Conservation (phyloP, 2,329 filamentous ascomycete genomes). For the Stachybotrys echinatus region DNA sequence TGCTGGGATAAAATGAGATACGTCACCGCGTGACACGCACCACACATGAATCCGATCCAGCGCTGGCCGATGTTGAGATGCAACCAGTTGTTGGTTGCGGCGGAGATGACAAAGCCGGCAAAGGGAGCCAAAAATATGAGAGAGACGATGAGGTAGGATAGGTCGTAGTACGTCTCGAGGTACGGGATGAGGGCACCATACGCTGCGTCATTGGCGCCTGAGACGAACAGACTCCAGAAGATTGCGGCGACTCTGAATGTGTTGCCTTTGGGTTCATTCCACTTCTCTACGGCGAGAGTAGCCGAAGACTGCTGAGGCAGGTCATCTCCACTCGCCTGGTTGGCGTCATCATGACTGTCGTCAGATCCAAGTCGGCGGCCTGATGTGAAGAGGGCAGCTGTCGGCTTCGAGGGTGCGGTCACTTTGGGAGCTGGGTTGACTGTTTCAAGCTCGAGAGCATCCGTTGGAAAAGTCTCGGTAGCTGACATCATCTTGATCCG, state of each 20-base stretch:
- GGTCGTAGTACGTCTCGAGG: conserved; percentile 46
- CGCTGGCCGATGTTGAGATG: conserved; percentile 21
- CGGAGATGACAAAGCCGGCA: conserved; percentile 57
- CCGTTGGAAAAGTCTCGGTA: neutral
- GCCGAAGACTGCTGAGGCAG: neutral
- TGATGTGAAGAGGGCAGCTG: neutral
- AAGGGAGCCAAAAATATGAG: conserved; percentile 63
- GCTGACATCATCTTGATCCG: too few species aligned
- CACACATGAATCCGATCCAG: conserved; percentile 58
- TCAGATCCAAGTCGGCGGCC: neutral
- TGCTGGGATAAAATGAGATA: conserved; percentile 60
- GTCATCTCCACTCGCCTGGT: neutral
- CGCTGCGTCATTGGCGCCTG: conserved; percentile 54
- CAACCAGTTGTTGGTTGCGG: conserved; percentile 52
- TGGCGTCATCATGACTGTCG: neutral
- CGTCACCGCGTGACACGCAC: conserved; percentile 55
- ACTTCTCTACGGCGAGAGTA: conserved; percentile 24
- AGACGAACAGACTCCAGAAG: conserved; percentile 53
- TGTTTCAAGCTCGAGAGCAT: neutral
- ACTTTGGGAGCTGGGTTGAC: neutral
- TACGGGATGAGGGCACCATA: conserved; percentile 39
- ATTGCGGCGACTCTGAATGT: conserved; percentile 42
- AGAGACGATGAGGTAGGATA: conserved; percentile 58
- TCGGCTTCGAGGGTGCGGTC: neutral
- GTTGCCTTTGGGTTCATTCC: conserved; percentile 45